Conservation (phyloP, 805 yeast species). For the Wickerhamiella qilinensis region DNA sequence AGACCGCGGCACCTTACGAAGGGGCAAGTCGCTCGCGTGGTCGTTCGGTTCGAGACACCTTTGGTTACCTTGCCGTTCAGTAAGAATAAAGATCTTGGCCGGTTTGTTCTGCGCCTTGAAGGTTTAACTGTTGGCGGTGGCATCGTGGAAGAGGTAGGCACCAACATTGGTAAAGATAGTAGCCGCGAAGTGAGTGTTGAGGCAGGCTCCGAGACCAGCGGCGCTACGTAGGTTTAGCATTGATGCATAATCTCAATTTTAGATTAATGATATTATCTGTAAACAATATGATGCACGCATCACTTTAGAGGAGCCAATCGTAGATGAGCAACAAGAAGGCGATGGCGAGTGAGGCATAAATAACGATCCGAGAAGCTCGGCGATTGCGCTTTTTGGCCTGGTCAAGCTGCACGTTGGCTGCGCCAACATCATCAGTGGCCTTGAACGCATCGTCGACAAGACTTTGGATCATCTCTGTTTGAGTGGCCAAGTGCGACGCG, state of each 20-base stretch:
- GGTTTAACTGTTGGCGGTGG: conserved; percentile 61
- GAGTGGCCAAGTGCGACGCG: conserved; percentile 53
- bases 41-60: conserved; percentile 32
- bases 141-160: conserved; percentile 21
- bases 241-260: no score
- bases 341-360: conserved; percentile 36
- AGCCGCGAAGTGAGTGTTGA: no score
- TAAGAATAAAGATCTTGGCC: conserved; percentile 38
- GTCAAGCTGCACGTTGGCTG: conserved; percentile 56
- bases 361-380: conserved; percentile 39
- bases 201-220: no score
- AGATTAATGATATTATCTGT: no score
- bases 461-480: conserved; percentile 49
- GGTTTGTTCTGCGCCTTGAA: conserved; percentile 54
- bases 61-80: conserved; percentile 37
- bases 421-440: conserved; percentile 43
- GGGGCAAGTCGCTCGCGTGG: conserved; percentile 43
- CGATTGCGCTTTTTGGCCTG: conserved; percentile 56
- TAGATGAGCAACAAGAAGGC: conserved; percentile 39
- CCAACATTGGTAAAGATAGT: no score
- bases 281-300: no score
- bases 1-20: conserved; percentile 45
- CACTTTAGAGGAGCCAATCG: conserved; percentile 16
- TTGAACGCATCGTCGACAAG: conserved; percentile 53
- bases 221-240: no score